Conservation (phyloP, 306 rosid species). For the Pterocarpus santalinus region DNA sequence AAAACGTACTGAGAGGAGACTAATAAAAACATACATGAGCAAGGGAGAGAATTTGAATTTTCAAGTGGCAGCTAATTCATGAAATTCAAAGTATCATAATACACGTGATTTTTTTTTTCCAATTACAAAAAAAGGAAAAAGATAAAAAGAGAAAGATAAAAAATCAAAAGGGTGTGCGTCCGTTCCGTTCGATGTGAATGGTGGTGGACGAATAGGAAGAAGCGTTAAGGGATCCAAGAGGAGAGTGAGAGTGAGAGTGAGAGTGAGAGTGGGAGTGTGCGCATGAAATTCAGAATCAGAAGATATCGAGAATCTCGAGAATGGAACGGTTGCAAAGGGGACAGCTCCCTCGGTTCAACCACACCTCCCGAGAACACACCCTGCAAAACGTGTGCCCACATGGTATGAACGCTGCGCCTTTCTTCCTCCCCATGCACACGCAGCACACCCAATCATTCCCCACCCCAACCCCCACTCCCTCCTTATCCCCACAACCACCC, state of each 20-base stretch:
- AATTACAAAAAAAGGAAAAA: not conserved
- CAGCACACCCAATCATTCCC: conserved; percentile 85
- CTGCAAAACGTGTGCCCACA: conserved; percentile 99
- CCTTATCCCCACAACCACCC: not conserved
- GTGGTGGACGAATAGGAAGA: not conserved
- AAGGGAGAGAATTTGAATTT: not conserved
- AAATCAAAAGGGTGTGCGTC: not conserved
- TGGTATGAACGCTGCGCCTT: conserved; percentile 96
- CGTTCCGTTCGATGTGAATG: not conserved
- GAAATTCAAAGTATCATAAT: conserved; percentile 20
- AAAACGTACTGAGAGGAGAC: not conserved
- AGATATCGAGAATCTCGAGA: conserved; percentile 90
- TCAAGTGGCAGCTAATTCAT: not conserved
- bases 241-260: not conserved
- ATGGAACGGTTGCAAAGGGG: conserved; percentile 97
- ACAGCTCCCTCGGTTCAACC: conserved; percentile 90
- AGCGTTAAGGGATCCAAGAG: conserved; percentile 22
- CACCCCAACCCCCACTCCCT: not conserved
- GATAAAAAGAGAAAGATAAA: not conserved
- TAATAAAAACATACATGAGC: not conserved
- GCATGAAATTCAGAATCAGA: conserved; percentile 53
- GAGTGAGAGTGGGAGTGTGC: not conserved
- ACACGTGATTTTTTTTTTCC: conserved; percentile 25
- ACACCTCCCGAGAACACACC: conserved; percentile 94
- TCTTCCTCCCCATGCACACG: conserved; percentile 94